A percentile compares a stretch with the other conserved stretches of the same genome.
phyloP scores from a whole-genome alignment of 2,329 filamentous ascomycete species.

The Furcasterigmium furcatum region DNA sequence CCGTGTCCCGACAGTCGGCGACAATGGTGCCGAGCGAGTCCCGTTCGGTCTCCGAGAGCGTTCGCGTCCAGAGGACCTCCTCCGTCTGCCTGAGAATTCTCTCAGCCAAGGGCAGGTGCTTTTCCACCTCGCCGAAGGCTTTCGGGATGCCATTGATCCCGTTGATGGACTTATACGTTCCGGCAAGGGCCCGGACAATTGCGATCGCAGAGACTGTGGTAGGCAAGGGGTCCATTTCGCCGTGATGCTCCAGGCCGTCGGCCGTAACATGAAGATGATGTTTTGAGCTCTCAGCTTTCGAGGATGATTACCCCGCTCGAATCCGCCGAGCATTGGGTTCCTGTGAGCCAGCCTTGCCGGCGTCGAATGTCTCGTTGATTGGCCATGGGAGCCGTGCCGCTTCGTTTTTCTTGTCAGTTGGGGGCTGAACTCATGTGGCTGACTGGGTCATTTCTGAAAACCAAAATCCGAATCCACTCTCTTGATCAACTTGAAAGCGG shows the following conservation, averaged over 20 bases:
- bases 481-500: too few relatives aligned
- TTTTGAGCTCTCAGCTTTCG: too few relatives aligned
- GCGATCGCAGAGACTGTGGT: neutral
- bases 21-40: neutral
- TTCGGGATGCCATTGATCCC: neutral
- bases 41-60: neutral
- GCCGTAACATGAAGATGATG: too few relatives aligned
- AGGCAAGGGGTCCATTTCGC: neutral
- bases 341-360: too few relatives aligned
- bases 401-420: too few relatives aligned
- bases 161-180: neutral
- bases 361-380: too few relatives aligned
- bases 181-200: neutral
- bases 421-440: too few relatives aligned
- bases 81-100: neutral
- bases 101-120: neutral
- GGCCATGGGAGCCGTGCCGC: too few relatives aligned
- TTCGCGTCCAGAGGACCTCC: neutral
- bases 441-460: too few relatives aligned
- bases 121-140: neutral
- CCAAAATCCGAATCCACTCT: too few relatives aligned
- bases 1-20: neutral
- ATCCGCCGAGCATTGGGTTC: too few relatives aligned
- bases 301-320: too few relatives aligned
- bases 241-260: neutral